Conservation (phyloP, 1,284 basidiomycete species). For the Cerrena zonata region DNA sequence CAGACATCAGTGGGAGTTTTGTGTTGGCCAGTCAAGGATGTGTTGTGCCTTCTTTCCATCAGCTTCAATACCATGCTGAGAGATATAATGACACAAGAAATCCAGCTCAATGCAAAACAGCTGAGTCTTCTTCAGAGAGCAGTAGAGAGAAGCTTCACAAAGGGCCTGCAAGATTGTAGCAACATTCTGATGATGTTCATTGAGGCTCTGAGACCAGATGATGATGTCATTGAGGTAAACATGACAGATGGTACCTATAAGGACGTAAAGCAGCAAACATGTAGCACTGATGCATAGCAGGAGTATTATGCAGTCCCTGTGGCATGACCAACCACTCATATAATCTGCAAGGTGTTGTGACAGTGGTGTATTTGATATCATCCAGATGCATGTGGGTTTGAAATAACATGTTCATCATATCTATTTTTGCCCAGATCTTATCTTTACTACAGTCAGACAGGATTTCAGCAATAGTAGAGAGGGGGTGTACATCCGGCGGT, state of each 20-base stretch:
- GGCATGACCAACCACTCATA: constrained; percentile 43
- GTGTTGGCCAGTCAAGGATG: constrained; percentile 32
- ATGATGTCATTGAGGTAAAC: no score
- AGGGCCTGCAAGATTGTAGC: constrained; percentile 23
- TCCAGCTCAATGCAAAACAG: constrained; percentile 15
- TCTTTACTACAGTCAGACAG: constrained; percentile 28
- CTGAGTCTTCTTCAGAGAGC: constrained; percentile 25
- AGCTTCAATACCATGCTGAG: constrained; percentile 8
- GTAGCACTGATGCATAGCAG: constrained; percentile 31
- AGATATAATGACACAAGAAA: constrained; percentile 23
- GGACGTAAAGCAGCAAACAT: constrained; percentile 27
- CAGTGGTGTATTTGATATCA: constrained; percentile 32
- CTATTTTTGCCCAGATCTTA: constrained; percentile 30
- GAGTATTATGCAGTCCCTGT: constrained; percentile 33
- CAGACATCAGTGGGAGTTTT: constrained; percentile 23
- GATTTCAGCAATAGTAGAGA: constrained; percentile 33
- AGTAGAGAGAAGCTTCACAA: constrained; percentile 18
- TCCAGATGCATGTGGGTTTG: constrained; percentile 34
- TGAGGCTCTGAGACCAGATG: constrained; percentile 31
- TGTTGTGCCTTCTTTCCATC: constrained; percentile 25
- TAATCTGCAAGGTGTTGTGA: constrained; percentile 33
- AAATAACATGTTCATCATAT: constrained; percentile 41
- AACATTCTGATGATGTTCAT: constrained; percentile 32
- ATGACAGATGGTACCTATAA: constrained; percentile 37
- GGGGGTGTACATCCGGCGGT: constrained; percentile 28